Evolutionary conservation across 2,329 filamentous ascomycete species (phyloP), one percentile per base, ranked within the genome.

Genomic region (Colletotrichum destructivum): DNA sequence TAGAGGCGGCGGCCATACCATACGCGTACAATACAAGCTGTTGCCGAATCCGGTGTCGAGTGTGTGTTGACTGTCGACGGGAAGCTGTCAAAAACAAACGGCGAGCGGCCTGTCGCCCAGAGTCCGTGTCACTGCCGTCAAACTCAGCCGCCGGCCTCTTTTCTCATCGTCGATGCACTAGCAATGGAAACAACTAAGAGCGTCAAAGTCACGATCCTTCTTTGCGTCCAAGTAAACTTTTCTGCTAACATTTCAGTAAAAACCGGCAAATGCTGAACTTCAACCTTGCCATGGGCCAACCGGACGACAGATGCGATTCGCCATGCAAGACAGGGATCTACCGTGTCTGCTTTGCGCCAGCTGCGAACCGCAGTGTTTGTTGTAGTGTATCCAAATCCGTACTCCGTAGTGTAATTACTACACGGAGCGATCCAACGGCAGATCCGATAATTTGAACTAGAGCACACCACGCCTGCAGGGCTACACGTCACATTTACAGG

Each of bases 401-500:
- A 38, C 35, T 38, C 35, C 35, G 9, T 11, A 38, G 35, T 38
- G 35, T 11, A 11, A 38, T 38, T 38, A 38, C 35, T 35, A 35
- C 8, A 9, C 31, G 31, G 2, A 31, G 52, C 21, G 38, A 31
- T 38, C 42, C 35, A 64, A 42, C 23, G 21, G 49, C 62, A 40
- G 46, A 15, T 47, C 23, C 57, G 42, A 4, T 12, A 59, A 40
- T n/a, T 8, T 6, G 26, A 55, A 44, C 31, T 18, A 47, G 47
- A 61, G 12, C 56, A 40, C 59, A 56, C 31, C 59, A 56, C 21
- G 51, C 51, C 54, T 46, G 46, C 61, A 69, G 61, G 54, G 46
- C 59, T 49, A 61, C 66, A 72, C 66, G 66, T 66, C 66, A 65
- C 47, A 71, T 42, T 62, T 66, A 66, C 66, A 72, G 62, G 70